Conservation (phyloP, 306 rosid genomes). For the Gynostemma pentaphyllum region DNA sequence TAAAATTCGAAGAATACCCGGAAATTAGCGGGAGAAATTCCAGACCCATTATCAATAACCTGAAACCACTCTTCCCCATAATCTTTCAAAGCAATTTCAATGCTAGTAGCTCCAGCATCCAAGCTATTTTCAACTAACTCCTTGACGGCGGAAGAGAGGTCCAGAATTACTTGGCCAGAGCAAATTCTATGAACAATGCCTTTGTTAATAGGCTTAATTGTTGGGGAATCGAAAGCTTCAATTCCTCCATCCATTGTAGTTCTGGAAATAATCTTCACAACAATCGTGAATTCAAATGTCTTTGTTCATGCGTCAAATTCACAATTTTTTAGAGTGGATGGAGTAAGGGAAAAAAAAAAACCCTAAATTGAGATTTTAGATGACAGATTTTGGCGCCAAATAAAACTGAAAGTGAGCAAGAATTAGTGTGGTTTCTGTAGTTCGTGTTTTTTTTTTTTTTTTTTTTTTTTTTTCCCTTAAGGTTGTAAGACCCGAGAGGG, state of each 20-base stretch:
- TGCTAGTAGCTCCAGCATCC: constrained; percentile 78
- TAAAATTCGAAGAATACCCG: constrained; percentile 17
- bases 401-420: constrained; percentile 5
- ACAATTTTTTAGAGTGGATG: not conserved
- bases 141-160: constrained; percentile 94
- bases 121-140: constrained; percentile 94
- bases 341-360: no score
- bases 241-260: constrained; percentile 27
- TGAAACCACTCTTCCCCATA: constrained; percentile 73
- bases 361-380: constrained; percentile 2
- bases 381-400: constrained; percentile 52
- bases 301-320: no score
- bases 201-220: constrained; percentile 56
- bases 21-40: constrained; percentile 74
- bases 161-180: constrained; percentile 86
- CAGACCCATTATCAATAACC: constrained; percentile 80
- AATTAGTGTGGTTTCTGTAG: not conserved
- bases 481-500: no score
- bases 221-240: constrained; percentile 30
- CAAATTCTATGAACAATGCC: constrained; percentile 68
- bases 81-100: constrained; percentile 63
- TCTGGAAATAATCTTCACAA: constrained; percentile 8
- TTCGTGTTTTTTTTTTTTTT: not conserved
- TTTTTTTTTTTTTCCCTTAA: no score
- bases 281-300: not conserved